Conservation (phyloP, 2,329 filamentous ascomycete species). For the Fusarium nisikadoi region DNA sequence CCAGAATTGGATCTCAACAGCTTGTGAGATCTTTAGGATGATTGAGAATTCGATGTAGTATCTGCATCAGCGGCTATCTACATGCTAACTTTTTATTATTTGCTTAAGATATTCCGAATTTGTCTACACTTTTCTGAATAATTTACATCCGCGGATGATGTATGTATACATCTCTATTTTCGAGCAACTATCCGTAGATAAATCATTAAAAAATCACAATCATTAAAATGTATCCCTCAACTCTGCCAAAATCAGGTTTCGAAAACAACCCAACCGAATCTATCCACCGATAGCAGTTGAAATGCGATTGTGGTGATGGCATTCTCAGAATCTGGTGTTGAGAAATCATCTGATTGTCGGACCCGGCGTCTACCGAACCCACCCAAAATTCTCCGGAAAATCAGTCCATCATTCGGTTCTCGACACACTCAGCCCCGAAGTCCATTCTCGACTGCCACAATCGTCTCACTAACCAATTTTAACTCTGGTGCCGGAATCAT, state of each 20-base stretch:
- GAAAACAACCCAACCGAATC: fast-evolving
- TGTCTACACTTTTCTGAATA: background rate
- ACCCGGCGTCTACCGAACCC: slow-evolving; percentile 32
- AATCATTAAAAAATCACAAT: background rate
- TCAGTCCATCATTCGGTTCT: slow-evolving; percentile 26
- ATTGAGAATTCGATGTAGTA: background rate
- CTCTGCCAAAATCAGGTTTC: fast-evolving
- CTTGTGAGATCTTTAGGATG: background rate
- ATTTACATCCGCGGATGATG: background rate
- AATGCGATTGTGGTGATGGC: background rate
- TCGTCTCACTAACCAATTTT: background rate
- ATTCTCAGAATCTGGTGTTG: background rate
- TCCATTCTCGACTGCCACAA: background rate
- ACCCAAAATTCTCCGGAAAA: slow-evolving; percentile 16
- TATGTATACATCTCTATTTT: background rate
- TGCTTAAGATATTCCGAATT: fast-evolving
- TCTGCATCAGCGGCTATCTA: fast-evolving
- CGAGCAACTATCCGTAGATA: too few relatives aligned
- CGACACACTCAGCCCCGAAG: background rate
- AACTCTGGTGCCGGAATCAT: background rate
- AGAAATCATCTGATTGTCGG: slow-evolving; percentile 26
- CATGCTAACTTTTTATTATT: fast-evolving
- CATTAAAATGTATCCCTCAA: fast-evolving
- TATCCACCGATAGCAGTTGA: background rate
- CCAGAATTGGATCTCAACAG: background rate